These are phyloP conservation scores for Phialocephala sp. DNA, from an alignment of 2,329 filamentous ascomycete genomes.

Conservation along the genomic window DNA sequence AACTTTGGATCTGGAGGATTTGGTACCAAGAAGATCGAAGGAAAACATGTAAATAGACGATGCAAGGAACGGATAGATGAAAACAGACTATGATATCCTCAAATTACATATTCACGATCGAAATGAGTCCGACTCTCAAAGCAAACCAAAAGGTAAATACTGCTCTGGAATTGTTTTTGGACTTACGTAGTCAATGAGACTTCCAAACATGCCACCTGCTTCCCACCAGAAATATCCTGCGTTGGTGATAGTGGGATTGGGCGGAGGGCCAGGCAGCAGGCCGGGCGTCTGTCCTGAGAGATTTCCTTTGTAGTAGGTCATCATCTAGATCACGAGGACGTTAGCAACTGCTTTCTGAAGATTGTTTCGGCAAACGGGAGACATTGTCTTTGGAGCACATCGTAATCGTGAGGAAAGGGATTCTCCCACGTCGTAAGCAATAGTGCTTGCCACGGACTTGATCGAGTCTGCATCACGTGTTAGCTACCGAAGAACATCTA, in stretches of 20 bases:
- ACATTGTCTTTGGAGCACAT: too few species aligned
- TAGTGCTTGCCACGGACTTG: conserved; percentile 37
- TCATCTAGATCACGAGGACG: conserved; percentile 42
- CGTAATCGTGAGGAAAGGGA: too few species aligned
- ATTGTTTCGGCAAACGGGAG: too few species aligned
- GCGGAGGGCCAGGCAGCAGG: conserved; percentile 47
- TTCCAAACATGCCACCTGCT: conserved; percentile 57
- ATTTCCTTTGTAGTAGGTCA: conserved; percentile 56
- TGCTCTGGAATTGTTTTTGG: neutral
- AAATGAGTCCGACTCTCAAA: neutral
- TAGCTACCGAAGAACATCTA: neutral
- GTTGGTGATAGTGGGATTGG: conserved; percentile 20
- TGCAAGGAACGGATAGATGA: too few species aligned
- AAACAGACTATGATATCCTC: too few species aligned
- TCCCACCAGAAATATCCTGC: conserved; percentile 39
- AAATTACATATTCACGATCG: too few species aligned
- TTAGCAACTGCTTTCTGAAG: too few species aligned
- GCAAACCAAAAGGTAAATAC: neutral
- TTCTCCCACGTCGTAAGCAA: conserved; percentile 46
- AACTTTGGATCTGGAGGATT: conserved; percentile 17
- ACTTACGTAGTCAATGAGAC: neutral
- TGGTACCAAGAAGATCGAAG: conserved; percentile 37
- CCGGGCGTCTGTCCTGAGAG: conserved; percentile 53
- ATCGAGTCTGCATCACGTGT: conserved; percentile 37
- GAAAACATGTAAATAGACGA: too few species aligned